Base-by-base conservation (phyloP, 768 basidiomycete species). In the Peribolospora kevripleyi region DNA sequence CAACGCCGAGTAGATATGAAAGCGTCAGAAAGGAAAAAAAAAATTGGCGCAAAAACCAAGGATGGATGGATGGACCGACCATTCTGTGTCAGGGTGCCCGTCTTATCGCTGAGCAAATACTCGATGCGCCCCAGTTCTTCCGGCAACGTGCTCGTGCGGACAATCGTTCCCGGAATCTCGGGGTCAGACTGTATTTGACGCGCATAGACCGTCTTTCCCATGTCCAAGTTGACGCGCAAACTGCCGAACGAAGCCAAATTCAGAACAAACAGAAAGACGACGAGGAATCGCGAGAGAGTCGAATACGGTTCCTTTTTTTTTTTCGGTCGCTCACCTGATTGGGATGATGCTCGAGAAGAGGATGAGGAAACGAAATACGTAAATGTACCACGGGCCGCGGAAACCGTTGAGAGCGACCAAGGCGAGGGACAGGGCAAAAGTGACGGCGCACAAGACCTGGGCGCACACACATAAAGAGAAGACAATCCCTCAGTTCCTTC, bases 321-420 rank as follows among this genome's bases (percentile, higher is more conserved):
- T 25, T 25, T 25, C 25, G 25, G 25, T 3, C 13, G 66, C 80
- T 54, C 51, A 85, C 91, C 87, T 91, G 70, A 98, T 98, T 37
- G 93, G 91, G 64, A 98, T 97, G 67, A 98, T 98, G 39, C 87
- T 91, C 51, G 91, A 95, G 70, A 97, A 98, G 25, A 98, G 74
- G 64, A 98, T 97, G 53, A 98, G 73, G 68, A 98, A 98, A 14
- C 93, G 77, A 69, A 95, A 82, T 40, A 95, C 81, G 64, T 95
- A 95, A 60, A 95, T 80, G 65, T 87, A 91, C 85, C 91, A 95
- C 50, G 76, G 73, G 4, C 93, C 91, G 25, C 91, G 73, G 72
- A 97, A 98, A 10, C 91, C 90, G 62, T 97, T 97, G 57, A 95
- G 68, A 0, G 90, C 93, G 7, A 97, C 93, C 36, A 97, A 79